Evolutionary conservation across 805 yeast species (phyloP).

Genomic region (Priceomyces carsonii): DNA sequence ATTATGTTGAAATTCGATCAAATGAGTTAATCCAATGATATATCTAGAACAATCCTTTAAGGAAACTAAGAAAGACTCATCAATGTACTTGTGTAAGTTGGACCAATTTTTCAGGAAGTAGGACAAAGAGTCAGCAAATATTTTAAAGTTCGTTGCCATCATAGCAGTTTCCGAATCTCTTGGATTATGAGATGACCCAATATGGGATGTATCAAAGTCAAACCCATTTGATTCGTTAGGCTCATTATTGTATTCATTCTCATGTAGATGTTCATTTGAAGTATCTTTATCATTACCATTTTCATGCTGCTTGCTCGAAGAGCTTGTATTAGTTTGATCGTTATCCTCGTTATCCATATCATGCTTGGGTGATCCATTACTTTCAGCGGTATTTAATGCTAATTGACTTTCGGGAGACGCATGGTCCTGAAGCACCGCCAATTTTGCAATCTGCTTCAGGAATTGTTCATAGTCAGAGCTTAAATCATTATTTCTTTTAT

Average conservation of each 20-base stretch:
- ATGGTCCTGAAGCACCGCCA: constrained; percentile 39
- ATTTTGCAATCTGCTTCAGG: constrained; percentile 64
- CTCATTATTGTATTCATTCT: not conserved
- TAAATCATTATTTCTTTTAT: constrained; percentile 71
- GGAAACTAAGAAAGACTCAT: constrained; percentile 78
- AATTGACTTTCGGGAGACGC: constrained; percentile 1
- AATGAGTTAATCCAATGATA: constrained; percentile 44
- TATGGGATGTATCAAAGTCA: too few relatives aligned
- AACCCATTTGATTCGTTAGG: not conserved
- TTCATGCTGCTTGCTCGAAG: not conserved
- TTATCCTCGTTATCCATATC: constrained; percentile 11
- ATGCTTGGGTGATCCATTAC: not conserved
- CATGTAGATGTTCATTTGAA: not conserved
- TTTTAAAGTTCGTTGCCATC: constrained; percentile 31
- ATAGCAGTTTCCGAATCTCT: constrained; percentile 6
- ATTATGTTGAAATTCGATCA: constrained; percentile 84
- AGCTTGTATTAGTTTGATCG: constrained; percentile 2
- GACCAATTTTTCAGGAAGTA: constrained; percentile 42
- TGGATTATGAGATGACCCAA: not conserved
- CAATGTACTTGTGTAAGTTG: constrained; percentile 51
- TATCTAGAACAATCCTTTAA: constrained; percentile 85
- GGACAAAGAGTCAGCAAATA: constrained; percentile 39
- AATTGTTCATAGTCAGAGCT: constrained; percentile 73
- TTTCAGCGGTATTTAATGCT: not conserved
- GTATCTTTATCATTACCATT: constrained; percentile 8